Conservation (phyloP, 2,329 filamentous ascomycete species). For the Ophiostoma pallidulum region DNA sequence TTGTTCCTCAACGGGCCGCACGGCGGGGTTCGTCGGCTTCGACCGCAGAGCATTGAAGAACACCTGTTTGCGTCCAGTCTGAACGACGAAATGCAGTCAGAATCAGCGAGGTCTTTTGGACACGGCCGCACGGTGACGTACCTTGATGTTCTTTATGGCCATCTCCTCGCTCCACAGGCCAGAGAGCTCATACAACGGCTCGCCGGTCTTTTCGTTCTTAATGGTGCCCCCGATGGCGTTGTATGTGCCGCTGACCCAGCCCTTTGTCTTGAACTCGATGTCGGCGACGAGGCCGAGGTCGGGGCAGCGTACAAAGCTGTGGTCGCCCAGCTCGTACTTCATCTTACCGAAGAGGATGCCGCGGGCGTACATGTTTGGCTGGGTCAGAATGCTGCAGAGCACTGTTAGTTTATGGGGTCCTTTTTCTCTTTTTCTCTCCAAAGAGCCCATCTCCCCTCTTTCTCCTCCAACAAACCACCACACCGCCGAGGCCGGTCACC, state of each 20-base stretch:
- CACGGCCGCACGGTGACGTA: slow-evolving; percentile 26
- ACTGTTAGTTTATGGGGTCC: too few species aligned
- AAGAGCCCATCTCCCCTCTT: too few species aligned
- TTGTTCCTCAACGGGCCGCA: slow-evolving; percentile 76
- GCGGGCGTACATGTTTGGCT: slow-evolving; percentile 98
- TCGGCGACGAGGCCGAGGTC: slow-evolving; percentile 81
- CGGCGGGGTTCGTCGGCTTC: slow-evolving; percentile 63
- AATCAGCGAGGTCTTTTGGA: too few species aligned
- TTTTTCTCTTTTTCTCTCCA: too few species aligned
- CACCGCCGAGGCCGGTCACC: slow-evolving; percentile 30
- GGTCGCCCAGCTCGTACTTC: slow-evolving; percentile 97
- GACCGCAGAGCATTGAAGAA: slow-evolving; percentile 80
- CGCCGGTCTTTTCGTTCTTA: slow-evolving; percentile 77
- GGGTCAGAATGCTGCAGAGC: slow-evolving; percentile 76
- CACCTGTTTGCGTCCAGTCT: slow-evolving; percentile 83
- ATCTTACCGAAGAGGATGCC: slow-evolving; percentile 97
- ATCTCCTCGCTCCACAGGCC: slow-evolving; percentile 94
- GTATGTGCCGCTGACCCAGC: slow-evolving; percentile 92
- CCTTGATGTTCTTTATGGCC: slow-evolving; percentile 74
- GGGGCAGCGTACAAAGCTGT: slow-evolving; percentile 85
- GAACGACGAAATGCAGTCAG: background rate
- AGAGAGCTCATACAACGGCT: slow-evolving; percentile 81
- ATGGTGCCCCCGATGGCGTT: slow-evolving; percentile 91
- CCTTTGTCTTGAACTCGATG: slow-evolving; percentile 97
- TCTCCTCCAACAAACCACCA: too few species aligned